Base-by-base conservation (phyloP, 106 monocot species). In the Chionographis japonica region DNA sequence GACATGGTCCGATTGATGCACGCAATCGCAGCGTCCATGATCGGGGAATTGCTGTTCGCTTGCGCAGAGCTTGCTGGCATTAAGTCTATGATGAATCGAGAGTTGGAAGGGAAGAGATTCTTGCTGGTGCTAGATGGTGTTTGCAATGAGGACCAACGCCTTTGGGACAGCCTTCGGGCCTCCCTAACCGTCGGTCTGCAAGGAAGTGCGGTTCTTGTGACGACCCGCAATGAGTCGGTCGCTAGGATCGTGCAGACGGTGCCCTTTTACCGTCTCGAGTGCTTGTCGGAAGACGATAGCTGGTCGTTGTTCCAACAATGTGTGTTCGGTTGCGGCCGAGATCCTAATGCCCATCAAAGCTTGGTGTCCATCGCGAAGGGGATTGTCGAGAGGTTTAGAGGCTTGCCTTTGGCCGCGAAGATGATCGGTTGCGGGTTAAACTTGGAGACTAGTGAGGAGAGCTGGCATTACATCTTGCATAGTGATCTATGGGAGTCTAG, bases 351-450 rank as follows among this genome's bases (percentile, higher is more conserved):
- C 13, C 38, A 60, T 50, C 12, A 11, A 3, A 66, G 60, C 12
- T 53, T 75, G 57, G 39, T 17, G 12, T 38, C 2, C 12, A 67
- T 81, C 4, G 72, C 66, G 4, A 62, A 51, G 56, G 41, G 37
- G 43, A 75, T 81, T 39, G 75, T 37, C 2, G 54, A 62, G n/a
- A 75, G 71, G 72, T 63, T 65, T 19, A 56, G 55, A 56, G 81
- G 81, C n/a, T 56, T 81, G 17, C 81, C 81, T 52, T 68, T 81
- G 66, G 66, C 81, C 11, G 54, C 57, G n/a, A 69, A 72, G 62
- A 46, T 14, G 10, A 58, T 72, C 8, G 81, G 81, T 13, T 20
- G 19, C 9, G 43, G 63, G 6, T 43, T 81, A 18, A n/a, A 27
- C 41, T 40, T 12, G 40, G 50, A 61, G 20, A 8, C 13, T 8